Percentiles rank a stretch among this genome's conserved stretches.
phyloP scores from a whole-genome alignment of 192 early-diverging fungal genomes.

The Blastocladiella britannica region DNA sequence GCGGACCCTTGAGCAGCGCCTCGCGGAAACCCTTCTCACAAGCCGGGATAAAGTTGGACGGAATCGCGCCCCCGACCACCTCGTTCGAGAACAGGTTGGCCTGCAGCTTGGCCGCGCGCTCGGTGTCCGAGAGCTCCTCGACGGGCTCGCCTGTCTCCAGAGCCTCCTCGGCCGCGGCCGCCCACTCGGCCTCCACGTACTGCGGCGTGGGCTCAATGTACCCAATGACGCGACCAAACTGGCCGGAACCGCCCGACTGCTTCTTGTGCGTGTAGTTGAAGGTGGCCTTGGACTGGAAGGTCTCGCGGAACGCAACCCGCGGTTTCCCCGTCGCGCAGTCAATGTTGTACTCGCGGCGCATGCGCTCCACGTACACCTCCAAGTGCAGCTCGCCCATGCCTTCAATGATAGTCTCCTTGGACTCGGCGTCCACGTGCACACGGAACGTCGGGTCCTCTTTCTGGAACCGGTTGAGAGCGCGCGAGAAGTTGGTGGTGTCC shows the following conservation, averaged over 20 bases:
- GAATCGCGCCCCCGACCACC: slow-evolving; percentile 87
- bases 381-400: slow-evolving; percentile 79
- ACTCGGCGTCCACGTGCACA: slow-evolving; percentile 54
- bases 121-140: slow-evolving; percentile 4
- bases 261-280: slow-evolving; percentile 99
- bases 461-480: slow-evolving; percentile 58
- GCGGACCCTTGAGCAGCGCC: slow-evolving; percentile 65
- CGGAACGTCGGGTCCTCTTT: slow-evolving; percentile 70
- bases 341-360: slow-evolving; percentile 90
- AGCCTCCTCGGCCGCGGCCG: neutral
- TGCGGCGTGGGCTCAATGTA: slow-evolving; percentile 83
- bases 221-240: slow-evolving; percentile 77
- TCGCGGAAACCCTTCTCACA: slow-evolving; percentile 93
- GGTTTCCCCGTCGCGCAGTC: slow-evolving; percentile 94
- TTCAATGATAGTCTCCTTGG: slow-evolving; percentile 57
- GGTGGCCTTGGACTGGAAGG: slow-evolving; percentile 43
- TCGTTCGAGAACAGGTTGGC: slow-evolving; percentile 54
- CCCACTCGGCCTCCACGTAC: slow-evolving; percentile 5
- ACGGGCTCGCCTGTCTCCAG: neutral
- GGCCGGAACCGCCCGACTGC: slow-evolving; percentile 89
- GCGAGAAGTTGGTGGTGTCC: slow-evolving; percentile 46
- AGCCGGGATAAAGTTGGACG: slow-evolving; percentile 73
- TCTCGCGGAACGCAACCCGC: slow-evolving; percentile 93
- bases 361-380: slow-evolving; percentile 91
- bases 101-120: slow-evolving; percentile 32